Percentiles rank a stretch among this genome's conserved stretches.
Conservation (phyloP, 192 early-diverging fungal species). For the Coemansia sp. region DNA sequence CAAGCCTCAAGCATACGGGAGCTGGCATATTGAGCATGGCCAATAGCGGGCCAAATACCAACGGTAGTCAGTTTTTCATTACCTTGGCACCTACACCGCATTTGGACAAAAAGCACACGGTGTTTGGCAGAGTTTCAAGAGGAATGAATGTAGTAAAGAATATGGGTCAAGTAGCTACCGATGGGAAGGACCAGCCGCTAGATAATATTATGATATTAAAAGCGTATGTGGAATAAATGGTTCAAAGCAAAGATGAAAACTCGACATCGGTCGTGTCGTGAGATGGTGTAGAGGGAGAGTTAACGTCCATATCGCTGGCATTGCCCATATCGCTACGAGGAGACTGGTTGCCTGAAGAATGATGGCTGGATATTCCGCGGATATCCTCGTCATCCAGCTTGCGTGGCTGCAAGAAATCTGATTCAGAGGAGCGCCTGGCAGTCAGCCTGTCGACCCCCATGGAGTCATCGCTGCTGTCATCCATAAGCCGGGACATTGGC, state of each 20-base stretch:
- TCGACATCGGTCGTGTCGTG: background rate
- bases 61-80: slow-evolving; percentile 76
- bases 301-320: slow-evolving; percentile 26
- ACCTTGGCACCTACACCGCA: slow-evolving; percentile 70
- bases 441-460: background rate
- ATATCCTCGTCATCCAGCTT: background rate
- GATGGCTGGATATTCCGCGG: too few species aligned
- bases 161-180: slow-evolving; percentile 71
- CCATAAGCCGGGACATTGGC: slow-evolving; percentile 4
- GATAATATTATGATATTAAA: slow-evolving; percentile 21
- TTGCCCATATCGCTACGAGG: slow-evolving; percentile 17
- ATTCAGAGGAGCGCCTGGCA: background rate
- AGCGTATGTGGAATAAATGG: background rate
- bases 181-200: slow-evolving; percentile 60
- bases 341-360: slow-evolving; percentile 6
- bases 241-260: background rate
- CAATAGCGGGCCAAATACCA: slow-evolving; percentile 89
- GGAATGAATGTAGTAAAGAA: slow-evolving; percentile 76
- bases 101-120: slow-evolving; percentile 82
- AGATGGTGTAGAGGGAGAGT: background rate
- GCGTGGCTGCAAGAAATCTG: background rate
- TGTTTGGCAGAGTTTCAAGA: slow-evolving; percentile 86
- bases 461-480: background rate
- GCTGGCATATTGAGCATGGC: slow-evolving; percentile 94
- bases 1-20: slow-evolving; percentile 70